Percentiles rank a stretch among this genome's conserved stretches.
These are phyloP conservation scores for Sextonia rubra DNA, from an alignment of 164 flowering plant species.

Conservation along the genomic window DNA sequence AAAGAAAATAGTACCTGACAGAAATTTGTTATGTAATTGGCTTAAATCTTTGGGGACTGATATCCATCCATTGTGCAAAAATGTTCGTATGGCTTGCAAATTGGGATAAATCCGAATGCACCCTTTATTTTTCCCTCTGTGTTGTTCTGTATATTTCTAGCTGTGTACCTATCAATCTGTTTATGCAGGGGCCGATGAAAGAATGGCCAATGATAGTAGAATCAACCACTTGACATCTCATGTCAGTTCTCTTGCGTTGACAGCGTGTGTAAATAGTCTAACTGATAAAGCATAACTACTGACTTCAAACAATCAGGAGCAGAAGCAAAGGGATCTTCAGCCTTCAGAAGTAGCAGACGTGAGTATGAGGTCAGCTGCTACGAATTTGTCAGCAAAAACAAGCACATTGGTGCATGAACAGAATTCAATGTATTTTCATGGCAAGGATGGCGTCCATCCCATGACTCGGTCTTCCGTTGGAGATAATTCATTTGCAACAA, in stretches of 20 bases:
- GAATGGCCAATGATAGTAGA: constrained; percentile 47
- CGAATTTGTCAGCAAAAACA: constrained; percentile 40
- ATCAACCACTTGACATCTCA: constrained; percentile 56
- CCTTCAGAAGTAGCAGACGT: constrained; percentile 28
- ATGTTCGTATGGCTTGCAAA: neutral
- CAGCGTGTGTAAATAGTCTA: constrained; percentile 63
- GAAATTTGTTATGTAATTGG: too few species aligned
- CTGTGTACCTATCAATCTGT: constrained; percentile 20
- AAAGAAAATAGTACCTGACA: neutral
- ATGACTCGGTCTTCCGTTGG: constrained; percentile 55
- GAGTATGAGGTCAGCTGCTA: constrained; percentile 33
- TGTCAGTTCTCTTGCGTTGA: constrained; percentile 72
- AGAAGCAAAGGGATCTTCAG: constrained; percentile 31
- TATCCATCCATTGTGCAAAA: too few species aligned
- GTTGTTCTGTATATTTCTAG: constrained; percentile 18
- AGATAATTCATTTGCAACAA: constrained; percentile 68
- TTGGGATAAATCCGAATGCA: neutral
- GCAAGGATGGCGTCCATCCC: constrained; percentile 43
- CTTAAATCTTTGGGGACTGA: too few species aligned
- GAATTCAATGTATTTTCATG: constrained; percentile 44
- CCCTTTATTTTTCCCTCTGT: neutral
- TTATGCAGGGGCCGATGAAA: constrained; percentile 66
- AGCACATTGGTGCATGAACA: constrained; percentile 38
- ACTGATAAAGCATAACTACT: constrained; percentile 39
- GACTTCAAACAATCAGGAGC: constrained; percentile 29